phyloP scores from a whole-genome alignment of 352 stramenopile species.

The Sclerospora graminicola region DNA sequence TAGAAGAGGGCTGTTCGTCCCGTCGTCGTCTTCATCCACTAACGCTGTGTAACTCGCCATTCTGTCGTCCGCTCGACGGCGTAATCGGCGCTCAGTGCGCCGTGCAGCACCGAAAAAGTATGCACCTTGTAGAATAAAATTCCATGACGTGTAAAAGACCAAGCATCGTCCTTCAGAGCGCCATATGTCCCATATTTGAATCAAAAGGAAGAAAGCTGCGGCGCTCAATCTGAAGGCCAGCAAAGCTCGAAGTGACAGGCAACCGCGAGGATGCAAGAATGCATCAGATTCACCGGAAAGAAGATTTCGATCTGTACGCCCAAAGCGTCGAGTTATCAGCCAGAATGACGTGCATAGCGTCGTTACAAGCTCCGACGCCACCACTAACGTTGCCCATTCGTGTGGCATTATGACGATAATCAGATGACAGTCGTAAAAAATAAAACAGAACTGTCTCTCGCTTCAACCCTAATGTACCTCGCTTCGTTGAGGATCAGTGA shows the following conservation, averaged over 20 bases:
- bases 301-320: constrained; percentile 24
- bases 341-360: constrained; percentile 35
- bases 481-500: no score
- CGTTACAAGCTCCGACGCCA: constrained; percentile 33
- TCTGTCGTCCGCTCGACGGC: constrained; percentile 12
- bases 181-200: constrained; percentile 53
- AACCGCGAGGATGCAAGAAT: constrained; percentile 32
- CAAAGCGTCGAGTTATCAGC: constrained; percentile 29
- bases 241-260: constrained; percentile 32
- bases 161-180: constrained; percentile 39
- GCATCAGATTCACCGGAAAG: constrained; percentile 15
- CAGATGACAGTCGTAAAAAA: no score
- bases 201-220: constrained; percentile 38
- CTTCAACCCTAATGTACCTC: no score
- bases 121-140: constrained; percentile 59
- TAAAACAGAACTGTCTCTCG: no score
- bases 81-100: constrained; percentile 19
- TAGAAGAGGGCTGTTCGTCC: constrained; percentile 8
- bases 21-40: constrained; percentile 27
- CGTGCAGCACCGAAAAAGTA: constrained; percentile 41
- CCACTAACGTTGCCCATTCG: constrained; percentile 45
- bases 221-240: constrained; percentile 25
- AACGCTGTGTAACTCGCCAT: constrained; percentile 27
- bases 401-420: constrained; percentile 16
- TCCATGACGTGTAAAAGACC: constrained; percentile 82